Percentiles rank a stretch among this genome's conserved stretches.
These are phyloP conservation scores for Lophium mytilinum DNA, from an alignment of 495 filamentous ascomycete species.

Conservation along the genomic window DNA sequence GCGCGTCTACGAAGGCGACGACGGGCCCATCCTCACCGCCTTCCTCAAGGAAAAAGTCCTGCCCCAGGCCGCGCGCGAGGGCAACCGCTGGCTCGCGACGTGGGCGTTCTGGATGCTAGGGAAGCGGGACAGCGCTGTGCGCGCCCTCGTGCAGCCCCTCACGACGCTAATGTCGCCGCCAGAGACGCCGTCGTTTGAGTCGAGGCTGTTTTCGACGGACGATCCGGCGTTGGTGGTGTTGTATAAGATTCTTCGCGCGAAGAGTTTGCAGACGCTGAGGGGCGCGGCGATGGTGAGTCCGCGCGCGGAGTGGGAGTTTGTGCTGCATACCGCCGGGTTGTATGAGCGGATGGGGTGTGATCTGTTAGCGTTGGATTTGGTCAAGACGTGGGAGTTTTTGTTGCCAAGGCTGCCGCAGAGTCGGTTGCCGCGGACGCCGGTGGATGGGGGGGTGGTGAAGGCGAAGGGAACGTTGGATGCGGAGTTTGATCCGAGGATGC, in stretches of 20 bases:
- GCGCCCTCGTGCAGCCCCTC: conserved; percentile 78
- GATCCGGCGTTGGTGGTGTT: conserved; percentile 83
- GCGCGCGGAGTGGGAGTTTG: conserved; percentile 77
- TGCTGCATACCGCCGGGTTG: conserved; percentile 77
- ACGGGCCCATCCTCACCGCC: conserved; percentile 61
- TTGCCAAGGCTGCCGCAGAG: conserved; percentile 7
- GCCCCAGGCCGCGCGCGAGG: conserved; percentile 64
- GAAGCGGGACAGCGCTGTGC: conserved; percentile 73
- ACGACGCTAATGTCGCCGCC: conserved; percentile 59
- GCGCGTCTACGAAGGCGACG: conserved; percentile 81
- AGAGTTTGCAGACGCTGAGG: conserved; percentile 75
- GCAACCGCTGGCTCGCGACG: conserved; percentile 87
- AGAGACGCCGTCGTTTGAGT: conserved; percentile 52
- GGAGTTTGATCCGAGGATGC: conserved; percentile 50
- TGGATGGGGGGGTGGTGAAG: too few species aligned
- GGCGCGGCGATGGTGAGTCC: conserved; percentile 77
- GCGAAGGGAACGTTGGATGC: too few species aligned
- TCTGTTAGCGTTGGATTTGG: conserved; percentile 74
- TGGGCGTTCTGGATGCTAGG: conserved; percentile 96
- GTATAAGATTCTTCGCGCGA: conserved; percentile 79
- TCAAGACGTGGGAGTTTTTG: conserved; percentile 29
- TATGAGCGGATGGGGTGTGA: conserved; percentile 97
- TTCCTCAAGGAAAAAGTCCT: conserved; percentile 76
- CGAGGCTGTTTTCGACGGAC: conserved; percentile 75
- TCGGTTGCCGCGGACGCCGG: background rate